phyloP scores from a whole-genome alignment of 179 eudicot species.

The Actinidia arguta region DNA sequence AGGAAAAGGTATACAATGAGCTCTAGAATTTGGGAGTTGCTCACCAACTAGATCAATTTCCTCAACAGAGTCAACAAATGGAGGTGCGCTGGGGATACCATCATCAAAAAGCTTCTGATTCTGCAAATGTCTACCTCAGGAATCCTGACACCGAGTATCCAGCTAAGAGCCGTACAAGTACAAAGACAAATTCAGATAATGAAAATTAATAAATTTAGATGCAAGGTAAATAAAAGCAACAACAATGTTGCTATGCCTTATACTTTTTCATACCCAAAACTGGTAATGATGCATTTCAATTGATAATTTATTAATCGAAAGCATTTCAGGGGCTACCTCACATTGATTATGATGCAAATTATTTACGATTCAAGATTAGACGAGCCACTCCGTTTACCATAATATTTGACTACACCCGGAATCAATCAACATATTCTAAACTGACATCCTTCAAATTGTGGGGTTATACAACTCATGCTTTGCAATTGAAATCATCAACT shows the following conservation, averaged over 20 bases:
- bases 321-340: not conserved
- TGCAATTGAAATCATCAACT: not conserved
- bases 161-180: not conserved
- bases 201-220: not conserved
- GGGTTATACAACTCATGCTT: not conserved
- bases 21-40: conserved; percentile 4
- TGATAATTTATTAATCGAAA: not conserved
- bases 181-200: not conserved
- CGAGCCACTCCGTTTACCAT: not conserved
- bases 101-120: conserved; percentile 15
- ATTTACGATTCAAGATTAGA: not conserved
- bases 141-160: conserved; percentile 22
- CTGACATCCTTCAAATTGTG: not conserved
- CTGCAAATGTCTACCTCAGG: not conserved
- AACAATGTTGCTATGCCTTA: not conserved
- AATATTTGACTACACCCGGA: not conserved
- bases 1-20: conserved; percentile 3
- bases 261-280: not conserved
- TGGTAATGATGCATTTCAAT: not conserved
- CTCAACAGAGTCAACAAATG: conserved; percentile 16
- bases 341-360: not conserved
- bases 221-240: not conserved
- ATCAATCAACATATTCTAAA: not conserved
- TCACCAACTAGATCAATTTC: conserved; percentile 26
- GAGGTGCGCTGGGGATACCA: conserved; percentile 38